A percentile compares a stretch with the other conserved stretches of the same genome.
Conservation (phyloP, 176 grass and related monocot species). For the Avena insularis region DNA sequence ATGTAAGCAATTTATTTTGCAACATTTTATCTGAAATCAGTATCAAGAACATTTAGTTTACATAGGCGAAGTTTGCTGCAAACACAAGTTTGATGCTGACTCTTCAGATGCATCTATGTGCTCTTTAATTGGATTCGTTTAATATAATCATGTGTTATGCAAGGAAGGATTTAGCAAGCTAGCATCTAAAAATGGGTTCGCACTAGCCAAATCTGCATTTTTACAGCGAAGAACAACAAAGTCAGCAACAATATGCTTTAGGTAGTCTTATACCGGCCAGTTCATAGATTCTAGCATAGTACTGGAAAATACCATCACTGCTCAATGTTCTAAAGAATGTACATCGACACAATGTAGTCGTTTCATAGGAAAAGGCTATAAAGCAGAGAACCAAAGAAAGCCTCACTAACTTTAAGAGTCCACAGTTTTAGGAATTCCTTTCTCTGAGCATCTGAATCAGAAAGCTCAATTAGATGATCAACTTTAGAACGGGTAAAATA, state of each 20-base stretch:
- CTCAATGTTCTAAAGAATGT: background rate
- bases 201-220: background rate
- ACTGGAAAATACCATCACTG: background rate
- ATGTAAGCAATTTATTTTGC: background rate
- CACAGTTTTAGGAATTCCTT: conserved; percentile 92
- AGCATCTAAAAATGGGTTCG: background rate
- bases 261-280: background rate
- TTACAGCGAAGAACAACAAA: background rate
- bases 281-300: conserved; percentile 1
- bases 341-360: no score
- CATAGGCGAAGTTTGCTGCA: conserved; percentile 2
- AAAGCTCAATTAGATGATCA: conserved; percentile 64
- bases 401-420: conserved; percentile 91
- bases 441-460: conserved; percentile 65
- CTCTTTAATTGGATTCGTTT: conserved; percentile 3
- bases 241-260: background rate
- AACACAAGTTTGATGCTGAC: background rate
- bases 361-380: background rate
- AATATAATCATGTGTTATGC: conserved; percentile 8
- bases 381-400: conserved; percentile 7
- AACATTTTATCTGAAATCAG: conserved; percentile 8
- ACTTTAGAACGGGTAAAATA: conserved; percentile 91
- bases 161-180: background rate
- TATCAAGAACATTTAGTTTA: conserved; percentile 2
- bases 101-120: conserved; percentile 11